phyloP scores from a whole-genome alignment of 2,329 filamentous ascomycete genomes.

The Sclerotinia sclerotiorum region DNA sequence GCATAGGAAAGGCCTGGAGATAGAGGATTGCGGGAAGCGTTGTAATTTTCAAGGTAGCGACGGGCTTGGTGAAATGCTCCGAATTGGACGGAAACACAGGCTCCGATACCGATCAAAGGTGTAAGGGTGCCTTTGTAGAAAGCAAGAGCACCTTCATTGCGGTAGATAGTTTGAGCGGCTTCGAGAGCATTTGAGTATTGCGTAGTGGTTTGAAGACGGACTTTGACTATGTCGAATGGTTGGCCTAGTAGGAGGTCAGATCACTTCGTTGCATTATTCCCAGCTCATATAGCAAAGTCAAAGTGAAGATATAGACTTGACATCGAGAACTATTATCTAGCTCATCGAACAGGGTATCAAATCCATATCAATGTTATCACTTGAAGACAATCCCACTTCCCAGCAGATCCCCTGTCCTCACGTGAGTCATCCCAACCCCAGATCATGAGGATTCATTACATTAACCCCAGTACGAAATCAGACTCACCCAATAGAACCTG shows the following conservation, averaged over 20 bases:
- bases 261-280: neutral
- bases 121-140: constrained; percentile 99
- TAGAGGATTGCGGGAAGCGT: constrained; percentile 49
- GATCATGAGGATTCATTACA: constrained; percentile 7
- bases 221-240: constrained; percentile 91
- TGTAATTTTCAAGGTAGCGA: constrained; percentile 77
- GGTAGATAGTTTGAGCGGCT: constrained; percentile 80
- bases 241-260: constrained; percentile 51
- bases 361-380: neutral
- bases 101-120: constrained; percentile 90
- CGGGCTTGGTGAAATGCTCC: constrained; percentile 93
- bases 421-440: constrained; percentile 22
- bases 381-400: neutral
- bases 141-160: constrained; percentile 80
- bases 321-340: neutral
- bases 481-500: constrained; percentile 87
- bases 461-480: constrained; percentile 19
- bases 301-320: neutral
- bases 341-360: too few relatives aligned
- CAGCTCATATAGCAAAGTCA: neutral
- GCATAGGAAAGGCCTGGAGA: constrained; percentile 63
- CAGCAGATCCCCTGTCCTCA: constrained; percentile 4
- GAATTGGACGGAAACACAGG: constrained; percentile 98
- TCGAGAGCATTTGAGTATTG: constrained; percentile 78
- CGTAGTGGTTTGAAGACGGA: constrained; percentile 86